phyloP scores from a whole-genome alignment of 2,329 filamentous ascomycete genomes.

The Microcyclospora pomicola region DNA sequence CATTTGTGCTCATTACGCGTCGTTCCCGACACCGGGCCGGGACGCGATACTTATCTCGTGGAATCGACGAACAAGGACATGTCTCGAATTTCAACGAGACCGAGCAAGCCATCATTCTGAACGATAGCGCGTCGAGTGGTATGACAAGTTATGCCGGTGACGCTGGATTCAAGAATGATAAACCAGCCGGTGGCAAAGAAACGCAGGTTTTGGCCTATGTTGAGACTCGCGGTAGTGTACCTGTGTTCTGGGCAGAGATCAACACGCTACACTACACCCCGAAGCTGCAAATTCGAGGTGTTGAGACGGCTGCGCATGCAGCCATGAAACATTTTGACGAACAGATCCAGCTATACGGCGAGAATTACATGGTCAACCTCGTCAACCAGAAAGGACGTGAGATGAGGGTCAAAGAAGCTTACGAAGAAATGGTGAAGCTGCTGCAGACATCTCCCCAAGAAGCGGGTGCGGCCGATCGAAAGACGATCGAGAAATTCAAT shows the following conservation, averaged over 20 bases:
- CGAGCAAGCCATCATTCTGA: conserved; percentile 80
- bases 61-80: conserved; percentile 82
- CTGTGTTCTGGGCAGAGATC: conserved; percentile 90
- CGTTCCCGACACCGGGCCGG: conserved; percentile 79
- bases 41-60: conserved; percentile 88
- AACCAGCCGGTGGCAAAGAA: conserved; percentile 53
- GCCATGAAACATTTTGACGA: conserved; percentile 82
- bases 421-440: conserved; percentile 74
- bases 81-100: conserved; percentile 99
- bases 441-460: conserved; percentile 54
- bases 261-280: conserved; percentile 88
- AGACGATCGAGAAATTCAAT: conserved; percentile 66
- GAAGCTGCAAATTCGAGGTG: conserved; percentile 71
- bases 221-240: conserved; percentile 90
- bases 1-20: conserved; percentile 75
- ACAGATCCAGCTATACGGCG: conserved; percentile 84
- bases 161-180: conserved; percentile 60
- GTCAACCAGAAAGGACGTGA: conserved; percentile 95
- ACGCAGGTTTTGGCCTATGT: conserved; percentile 87
- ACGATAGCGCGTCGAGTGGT: conserved; percentile 59
- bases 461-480: conserved; percentile 43
- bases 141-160: conserved; percentile 70
- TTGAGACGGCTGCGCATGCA: conserved; percentile 65
- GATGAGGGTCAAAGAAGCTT: conserved; percentile 76
- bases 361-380: conserved; percentile 93